phyloP scores from a whole-genome alignment of 495 filamentous ascomycete genomes.

The Penicillium psychrofluorescens region DNA sequence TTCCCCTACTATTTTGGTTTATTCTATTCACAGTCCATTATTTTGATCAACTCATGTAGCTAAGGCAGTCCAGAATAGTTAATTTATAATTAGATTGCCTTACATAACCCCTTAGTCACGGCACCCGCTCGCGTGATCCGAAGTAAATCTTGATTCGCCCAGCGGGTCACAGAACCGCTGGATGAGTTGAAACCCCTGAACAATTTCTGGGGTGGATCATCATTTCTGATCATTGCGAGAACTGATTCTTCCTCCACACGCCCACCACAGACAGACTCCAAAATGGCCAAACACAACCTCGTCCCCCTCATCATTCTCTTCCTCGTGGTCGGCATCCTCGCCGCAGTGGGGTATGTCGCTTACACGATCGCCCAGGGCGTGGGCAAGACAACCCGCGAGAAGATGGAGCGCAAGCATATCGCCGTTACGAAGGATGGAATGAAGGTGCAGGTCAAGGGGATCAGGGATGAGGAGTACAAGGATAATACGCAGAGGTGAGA shows the following conservation, averaged over 20 bases:
- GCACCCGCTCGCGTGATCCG: too few relatives aligned
- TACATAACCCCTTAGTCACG: too few relatives aligned
- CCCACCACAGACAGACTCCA: not conserved
- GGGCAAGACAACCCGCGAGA: conserved; percentile 55
- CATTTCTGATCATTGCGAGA: too few relatives aligned
- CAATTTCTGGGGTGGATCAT: too few relatives aligned
- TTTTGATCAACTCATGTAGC: too few relatives aligned
- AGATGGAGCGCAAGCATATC: conserved; percentile 79
- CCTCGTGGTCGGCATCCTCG: conserved; percentile 51
- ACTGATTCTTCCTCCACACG: not conserved
- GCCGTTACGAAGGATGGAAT: conserved; percentile 77
- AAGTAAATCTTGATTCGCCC: too few relatives aligned
- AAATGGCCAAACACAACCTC: conserved; percentile 42
- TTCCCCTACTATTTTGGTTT: too few relatives aligned
- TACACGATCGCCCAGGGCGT: conserved; percentile 67
- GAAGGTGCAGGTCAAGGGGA: conserved; percentile 71
- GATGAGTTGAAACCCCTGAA: too few relatives aligned
- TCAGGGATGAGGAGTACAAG: conserved; percentile 69
- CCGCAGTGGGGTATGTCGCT: conserved; percentile 63
- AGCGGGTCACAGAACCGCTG: too few relatives aligned
- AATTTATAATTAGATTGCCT: too few relatives aligned
- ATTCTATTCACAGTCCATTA: too few relatives aligned
- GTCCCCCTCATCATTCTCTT: conserved; percentile 71
- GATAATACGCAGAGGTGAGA: conserved; percentile 69
- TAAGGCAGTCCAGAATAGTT: too few relatives aligned